Conservation (phyloP, 345 rosid genomes). For the Fremontodendron californicum region DNA sequence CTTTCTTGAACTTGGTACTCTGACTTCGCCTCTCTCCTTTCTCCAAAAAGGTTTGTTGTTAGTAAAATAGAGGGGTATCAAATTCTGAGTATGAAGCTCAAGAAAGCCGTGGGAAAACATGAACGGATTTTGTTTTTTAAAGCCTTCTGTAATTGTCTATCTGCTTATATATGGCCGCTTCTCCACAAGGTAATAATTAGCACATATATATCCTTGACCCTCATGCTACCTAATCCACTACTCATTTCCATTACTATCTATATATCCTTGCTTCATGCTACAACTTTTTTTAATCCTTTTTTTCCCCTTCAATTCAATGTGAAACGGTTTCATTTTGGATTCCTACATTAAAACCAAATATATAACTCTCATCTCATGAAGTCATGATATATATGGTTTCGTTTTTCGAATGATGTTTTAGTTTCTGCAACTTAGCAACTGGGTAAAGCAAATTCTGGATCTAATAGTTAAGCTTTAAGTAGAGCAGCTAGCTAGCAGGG, state of each 20-base stretch:
- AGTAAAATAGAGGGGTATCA: neutral
- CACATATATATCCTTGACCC: too few relatives aligned
- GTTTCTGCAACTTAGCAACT: too few relatives aligned
- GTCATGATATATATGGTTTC: too few relatives aligned
- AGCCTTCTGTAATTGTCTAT: neutral
- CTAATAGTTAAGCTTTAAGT: neutral
- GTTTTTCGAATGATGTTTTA: too few relatives aligned
- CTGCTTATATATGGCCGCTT: too few relatives aligned
- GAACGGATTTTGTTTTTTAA: constrained; percentile 19
- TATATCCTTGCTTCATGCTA: neutral
- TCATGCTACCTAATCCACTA: too few relatives aligned
- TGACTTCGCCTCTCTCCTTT: too few relatives aligned
- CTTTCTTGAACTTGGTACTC: constrained; percentile 38
- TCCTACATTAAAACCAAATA: neutral
- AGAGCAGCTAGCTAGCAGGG: too few relatives aligned
- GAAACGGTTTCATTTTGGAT: neutral
- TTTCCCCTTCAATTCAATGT: too few relatives aligned
- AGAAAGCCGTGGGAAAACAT: constrained; percentile 37
- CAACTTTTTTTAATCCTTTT: neutral
- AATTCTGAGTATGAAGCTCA: constrained; percentile 19
- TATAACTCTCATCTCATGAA: too few relatives aligned
- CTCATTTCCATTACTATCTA: neutral
- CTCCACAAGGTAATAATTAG: neutral
- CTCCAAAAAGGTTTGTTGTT: neutral
- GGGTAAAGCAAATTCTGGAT: too few relatives aligned